Percentiles rank a stretch among this genome's conserved stretches.
phyloP scores from a whole-genome alignment of 805 yeast species.

The Metschnikowia chrysomelidarum region DNA sequence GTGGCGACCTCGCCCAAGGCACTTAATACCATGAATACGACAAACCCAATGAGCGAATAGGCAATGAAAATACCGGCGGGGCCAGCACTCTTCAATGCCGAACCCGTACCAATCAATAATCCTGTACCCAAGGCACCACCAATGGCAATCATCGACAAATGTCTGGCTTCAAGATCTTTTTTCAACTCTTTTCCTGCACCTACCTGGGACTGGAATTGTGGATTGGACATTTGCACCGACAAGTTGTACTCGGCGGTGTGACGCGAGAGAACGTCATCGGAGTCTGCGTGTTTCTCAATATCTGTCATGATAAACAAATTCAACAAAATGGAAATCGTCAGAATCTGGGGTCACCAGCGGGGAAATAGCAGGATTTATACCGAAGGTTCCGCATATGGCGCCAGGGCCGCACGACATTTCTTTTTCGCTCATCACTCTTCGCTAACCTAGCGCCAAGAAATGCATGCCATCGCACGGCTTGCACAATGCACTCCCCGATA shows the following conservation, averaged over 20 bases:
- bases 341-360: background rate
- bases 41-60: conserved; percentile 66
- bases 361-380: no score
- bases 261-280: conserved; percentile 34
- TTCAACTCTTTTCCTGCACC: conserved; percentile 46
- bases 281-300: conserved; percentile 22
- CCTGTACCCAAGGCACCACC: conserved; percentile 88
- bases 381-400: no score
- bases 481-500: no score
- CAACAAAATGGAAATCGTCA: no score
- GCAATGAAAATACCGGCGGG: conserved; percentile 64
- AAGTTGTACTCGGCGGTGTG: conserved; percentile 50
- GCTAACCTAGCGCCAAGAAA: conserved; percentile 15
- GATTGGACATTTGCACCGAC: conserved; percentile 45
- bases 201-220: conserved; percentile 31
- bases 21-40: conserved; percentile 52
- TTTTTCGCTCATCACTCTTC: no score
- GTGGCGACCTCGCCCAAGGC: conserved; percentile 71
- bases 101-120: conserved; percentile 72
- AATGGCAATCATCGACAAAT: conserved; percentile 70
- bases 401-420: no score
- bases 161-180: conserved; percentile 44
- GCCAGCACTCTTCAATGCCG: conserved; percentile 68
- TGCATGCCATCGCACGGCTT: conserved; percentile 8
- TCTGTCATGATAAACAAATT: conserved; percentile 16